Base-by-base conservation (phyloP, 768 basidiomycete species). In the Collybia sp. region DNA sequence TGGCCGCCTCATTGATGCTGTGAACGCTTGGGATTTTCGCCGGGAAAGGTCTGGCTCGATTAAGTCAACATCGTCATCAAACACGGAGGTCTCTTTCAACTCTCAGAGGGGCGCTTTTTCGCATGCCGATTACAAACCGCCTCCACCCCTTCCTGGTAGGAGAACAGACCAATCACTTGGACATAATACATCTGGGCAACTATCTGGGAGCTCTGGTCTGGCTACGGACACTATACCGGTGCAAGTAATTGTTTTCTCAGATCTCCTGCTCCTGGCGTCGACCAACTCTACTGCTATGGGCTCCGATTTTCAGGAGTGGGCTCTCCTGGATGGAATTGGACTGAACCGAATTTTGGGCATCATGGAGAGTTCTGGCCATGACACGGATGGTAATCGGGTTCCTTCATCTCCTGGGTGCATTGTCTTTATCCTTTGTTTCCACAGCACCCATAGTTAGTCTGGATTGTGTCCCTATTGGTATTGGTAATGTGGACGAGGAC, bases 181-280 rank as follows among this genome's bases (percentile, higher is more conserved):
- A 25, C 25, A 25, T 25, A 8, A 25, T 25, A 25, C 8, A 25
- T 25, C 25, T 4, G 3, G 16, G 30, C 17, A 30, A 15, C 30
- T 20, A 20, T 30, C 12, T 39, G n/a, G 32, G 30, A 48, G 39
- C 13, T 42, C 39, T 4, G 31, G 30, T 15, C 44, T 16, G 33
- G 45, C 32, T 15, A 33, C 31, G 13, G 38, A 18, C 38, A 32
- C 46, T 12, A 6, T 54, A 13, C 46, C 55, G 49, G 57, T 64
- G 9, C 65, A 67, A 50, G 62, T 58, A 40, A 65, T 68, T 45
- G 73, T 87, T 12, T 88, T 91, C 62, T 78, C 78, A 13, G 88
- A 93, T 59, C 46, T 91, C 30, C 58, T 88, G 40, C 53, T 91
- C n/a, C 59, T 90, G 20, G 75, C 79, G 16, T 30, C 32, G 38